Percentiles rank a stretch among this genome's conserved stretches.
phyloP scores from a whole-genome alignment of 2,329 filamentous ascomycete species.

The Paracoccidioides brasiliensis region DNA sequence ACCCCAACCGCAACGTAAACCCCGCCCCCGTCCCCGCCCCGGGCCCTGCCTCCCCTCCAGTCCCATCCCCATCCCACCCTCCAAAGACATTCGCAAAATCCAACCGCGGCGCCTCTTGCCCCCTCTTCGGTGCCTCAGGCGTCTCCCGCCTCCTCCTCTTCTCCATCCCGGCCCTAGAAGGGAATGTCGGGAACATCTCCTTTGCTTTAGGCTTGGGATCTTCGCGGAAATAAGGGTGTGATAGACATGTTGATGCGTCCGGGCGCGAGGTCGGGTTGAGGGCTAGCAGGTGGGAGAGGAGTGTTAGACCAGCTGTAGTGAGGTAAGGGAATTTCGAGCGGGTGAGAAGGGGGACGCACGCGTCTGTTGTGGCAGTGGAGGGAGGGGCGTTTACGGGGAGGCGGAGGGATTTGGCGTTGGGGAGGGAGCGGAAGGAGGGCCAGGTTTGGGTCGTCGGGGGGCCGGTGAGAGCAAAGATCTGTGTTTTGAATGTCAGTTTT shows the following conservation, averaged over 20 bases:
- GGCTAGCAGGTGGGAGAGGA: constrained; percentile 58
- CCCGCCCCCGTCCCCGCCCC: constrained; percentile 48
- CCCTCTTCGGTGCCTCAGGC: constrained; percentile 71
- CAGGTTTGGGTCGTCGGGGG: constrained; percentile 70
- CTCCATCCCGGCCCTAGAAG: constrained; percentile 87
- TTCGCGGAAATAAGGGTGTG: constrained; percentile 75
- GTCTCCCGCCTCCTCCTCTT: constrained; percentile 57
- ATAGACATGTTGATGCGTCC: constrained; percentile 58
- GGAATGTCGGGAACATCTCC: constrained; percentile 93
- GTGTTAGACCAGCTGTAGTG: constrained; percentile 56
- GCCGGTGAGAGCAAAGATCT: constrained; percentile 80
- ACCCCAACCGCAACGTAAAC: constrained; percentile 46
- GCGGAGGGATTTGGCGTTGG: constrained; percentile 69
- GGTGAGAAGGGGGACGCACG: constrained; percentile 41
- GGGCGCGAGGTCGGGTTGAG: constrained; percentile 63
- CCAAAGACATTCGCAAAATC: constrained; percentile 64
- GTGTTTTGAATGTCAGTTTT: constrained; percentile 7
- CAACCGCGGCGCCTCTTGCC: constrained; percentile 50
- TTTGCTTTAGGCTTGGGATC: constrained; percentile 81
- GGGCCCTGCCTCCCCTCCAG: constrained; percentile 48
- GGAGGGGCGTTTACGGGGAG: constrained; percentile 38
- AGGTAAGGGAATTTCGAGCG: constrained; percentile 70
- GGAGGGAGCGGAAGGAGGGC: constrained; percentile 75
- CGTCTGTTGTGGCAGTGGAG: constrained; percentile 26
- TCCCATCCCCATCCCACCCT: constrained; percentile 31